A percentile compares a stretch with the other conserved stretches of the same genome.
Conservation (phyloP, 1,139 yeast genomes). For the Saccharomyces uvarum region DNA sequence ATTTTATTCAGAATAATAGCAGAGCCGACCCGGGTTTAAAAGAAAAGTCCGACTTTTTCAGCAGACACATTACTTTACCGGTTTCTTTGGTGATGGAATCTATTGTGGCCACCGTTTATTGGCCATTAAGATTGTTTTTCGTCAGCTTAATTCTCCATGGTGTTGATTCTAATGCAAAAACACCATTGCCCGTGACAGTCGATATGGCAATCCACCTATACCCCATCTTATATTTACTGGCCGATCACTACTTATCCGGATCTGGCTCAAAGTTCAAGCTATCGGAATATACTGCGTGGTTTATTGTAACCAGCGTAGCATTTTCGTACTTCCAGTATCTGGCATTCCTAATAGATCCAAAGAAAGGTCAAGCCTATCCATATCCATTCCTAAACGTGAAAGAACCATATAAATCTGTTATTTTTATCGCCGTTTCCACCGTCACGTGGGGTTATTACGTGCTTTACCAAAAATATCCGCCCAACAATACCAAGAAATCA, state of each 20-base stretch:
- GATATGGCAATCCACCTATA: constrained; percentile 54
- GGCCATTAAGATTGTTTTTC: constrained; percentile 55
- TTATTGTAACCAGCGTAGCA: constrained; percentile 37
- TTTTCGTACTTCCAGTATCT: constrained; percentile 48
- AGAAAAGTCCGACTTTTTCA: constrained; percentile 8
- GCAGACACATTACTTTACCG: constrained; percentile 32
- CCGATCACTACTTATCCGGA: constrained; percentile 47
- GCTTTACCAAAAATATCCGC: constrained; percentile 24
- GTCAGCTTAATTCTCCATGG: constrained; percentile 38
- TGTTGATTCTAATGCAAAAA: constrained; percentile 11
- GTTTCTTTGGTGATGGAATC: constrained; percentile 50
- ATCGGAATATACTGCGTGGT: constrained; percentile 34
- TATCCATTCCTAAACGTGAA: constrained; percentile 57
- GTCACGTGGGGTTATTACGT: constrained; percentile 36
- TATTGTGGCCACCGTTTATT: constrained; percentile 53
- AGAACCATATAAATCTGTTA: constrained; percentile 37
- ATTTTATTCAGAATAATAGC: constrained; percentile 10
- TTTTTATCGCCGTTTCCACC: constrained; percentile 45
- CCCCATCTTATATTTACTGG: constrained; percentile 45
- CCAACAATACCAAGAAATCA: constrained; percentile 4
- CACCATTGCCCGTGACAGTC: constrained; percentile 39
- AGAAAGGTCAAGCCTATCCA: constrained; percentile 48
- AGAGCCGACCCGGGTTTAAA: neutral
- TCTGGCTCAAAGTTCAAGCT: constrained; percentile 37
- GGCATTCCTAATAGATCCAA: constrained; percentile 41